phyloP scores from a whole-genome alignment of 2,329 filamentous ascomycete species.

The Cyphellophora europaea region DNA sequence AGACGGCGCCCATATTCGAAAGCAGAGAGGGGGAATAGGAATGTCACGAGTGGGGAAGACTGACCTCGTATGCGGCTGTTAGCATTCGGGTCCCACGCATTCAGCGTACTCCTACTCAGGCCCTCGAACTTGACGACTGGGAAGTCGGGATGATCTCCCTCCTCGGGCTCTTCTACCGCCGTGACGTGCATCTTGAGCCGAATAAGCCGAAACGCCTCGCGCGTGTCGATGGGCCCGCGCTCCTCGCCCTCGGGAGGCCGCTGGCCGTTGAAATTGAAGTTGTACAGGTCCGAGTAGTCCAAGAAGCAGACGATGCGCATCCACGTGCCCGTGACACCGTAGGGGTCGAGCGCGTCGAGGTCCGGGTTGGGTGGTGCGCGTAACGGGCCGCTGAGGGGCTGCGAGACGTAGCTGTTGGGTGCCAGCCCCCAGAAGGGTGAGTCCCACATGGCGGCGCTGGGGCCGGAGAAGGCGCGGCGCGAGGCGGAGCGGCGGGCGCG shows the following conservation, averaged over 20 bases:
- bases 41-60: constrained; percentile 6
- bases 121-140: constrained; percentile 64
- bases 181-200: constrained; percentile 58
- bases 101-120: constrained; percentile 51
- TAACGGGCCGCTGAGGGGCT: no score
- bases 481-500: no score
- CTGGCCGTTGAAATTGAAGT: constrained; percentile 56
- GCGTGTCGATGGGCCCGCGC: constrained; percentile 46
- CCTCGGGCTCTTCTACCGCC: constrained; percentile 48
- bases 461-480: no score
- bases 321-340: constrained; percentile 62
- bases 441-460: constrained; percentile 13
- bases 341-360: constrained; percentile 55
- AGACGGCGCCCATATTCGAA: no score
- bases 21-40: neutral
- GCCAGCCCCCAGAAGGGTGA: constrained; percentile 18
- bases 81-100: constrained; percentile 58
- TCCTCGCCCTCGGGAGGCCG: constrained; percentile 32
- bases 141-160: constrained; percentile 36
- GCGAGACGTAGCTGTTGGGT: constrained; percentile 18
- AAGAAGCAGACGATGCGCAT: constrained; percentile 49
- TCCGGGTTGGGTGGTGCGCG: constrained; percentile 3
- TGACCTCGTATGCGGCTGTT: constrained; percentile 57
- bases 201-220: constrained; percentile 63
- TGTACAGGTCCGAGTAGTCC: constrained; percentile 64